These are phyloP conservation scores for Xylogone sp. DNA, from an alignment of 2,329 filamentous ascomycete genomes.

Conservation along the genomic window DNA sequence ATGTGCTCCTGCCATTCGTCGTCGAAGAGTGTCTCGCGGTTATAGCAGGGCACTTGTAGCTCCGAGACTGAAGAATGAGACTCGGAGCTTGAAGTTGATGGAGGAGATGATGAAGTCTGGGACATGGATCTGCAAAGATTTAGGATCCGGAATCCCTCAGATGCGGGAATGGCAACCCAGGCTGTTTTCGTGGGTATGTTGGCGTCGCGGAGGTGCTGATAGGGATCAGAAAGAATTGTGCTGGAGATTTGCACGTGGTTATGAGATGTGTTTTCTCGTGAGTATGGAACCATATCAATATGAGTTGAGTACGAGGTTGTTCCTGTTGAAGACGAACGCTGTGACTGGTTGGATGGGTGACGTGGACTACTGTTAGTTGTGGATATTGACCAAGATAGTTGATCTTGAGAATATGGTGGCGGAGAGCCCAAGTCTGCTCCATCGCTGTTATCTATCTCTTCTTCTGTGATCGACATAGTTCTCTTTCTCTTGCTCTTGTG, in stretches of 20 bases:
- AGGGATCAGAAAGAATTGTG: constrained; percentile 14
- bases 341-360: neutral
- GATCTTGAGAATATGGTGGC: neutral
- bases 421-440: neutral
- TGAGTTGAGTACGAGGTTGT: neutral
- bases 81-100: neutral
- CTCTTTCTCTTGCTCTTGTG: neutral
- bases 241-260: neutral
- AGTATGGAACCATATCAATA: neutral
- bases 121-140: constrained; percentile 21
- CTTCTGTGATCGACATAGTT: neutral
- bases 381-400: neutral
- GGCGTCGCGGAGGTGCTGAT: constrained; percentile 18
- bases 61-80: neutral
- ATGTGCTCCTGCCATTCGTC: constrained; percentile 28
- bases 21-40: constrained; percentile 25
- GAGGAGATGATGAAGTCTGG: neutral
- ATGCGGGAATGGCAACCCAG: constrained; percentile 23
- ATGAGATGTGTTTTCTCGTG: neutral
- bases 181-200: constrained; percentile 21
- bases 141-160: constrained; percentile 22
- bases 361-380: neutral
- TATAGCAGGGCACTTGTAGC: constrained; percentile 19
- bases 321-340: neutral
- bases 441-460: neutral